Base-by-base conservation (phyloP, 805 yeast species). In the Zygosaccharomyces pseudorouxii region DNA sequence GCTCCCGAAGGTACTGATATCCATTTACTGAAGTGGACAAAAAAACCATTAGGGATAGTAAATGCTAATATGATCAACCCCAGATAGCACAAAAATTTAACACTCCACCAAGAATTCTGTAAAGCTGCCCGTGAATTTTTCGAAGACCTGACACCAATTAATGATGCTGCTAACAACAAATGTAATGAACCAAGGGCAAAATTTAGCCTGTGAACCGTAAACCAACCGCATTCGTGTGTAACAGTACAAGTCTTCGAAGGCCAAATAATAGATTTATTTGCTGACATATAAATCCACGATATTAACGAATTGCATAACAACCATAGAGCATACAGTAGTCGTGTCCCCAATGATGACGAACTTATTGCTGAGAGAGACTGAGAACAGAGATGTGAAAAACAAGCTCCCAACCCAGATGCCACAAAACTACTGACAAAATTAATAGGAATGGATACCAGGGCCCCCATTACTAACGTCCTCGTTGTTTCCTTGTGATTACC, bases 81-180 rank as follows among this genome's bases (percentile, higher is more conserved):
- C 14, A 78, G 47, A 81, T 90, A 84, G 3, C 74, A 66, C 7
- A 81, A 59, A 9, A 88, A 67, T 67, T 93, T 93, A 41, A 82
- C 60, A 38, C 83, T 78, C 99, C 99, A 93, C 72, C 79, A 84
- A 3, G 96, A 95, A 65, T 95, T 93, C 65, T 93, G 99, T 38
- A 93, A 75, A 19, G 77, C 79, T 0, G 93, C 83, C 38, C 97
- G 75, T 18, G 90, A 85, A 63, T 89, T 82, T 27, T 78, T 69
- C 1, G 95, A 83, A 0, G 93, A 82, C 55, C 80, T 81, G 4
- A 90, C 95, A 18, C 89, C 87, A 8, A 84, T 62, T 39, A 93
- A 71, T 36, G 86, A 60, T 2, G 71, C 67, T 1, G 93, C 95
- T 48, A 93, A 70, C 0, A 81, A 54, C 29, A 90, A 59, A 69